phyloP scores from a whole-genome alignment of 2,329 filamentous ascomycete genomes.

The Zymoseptoria passerinii region DNA sequence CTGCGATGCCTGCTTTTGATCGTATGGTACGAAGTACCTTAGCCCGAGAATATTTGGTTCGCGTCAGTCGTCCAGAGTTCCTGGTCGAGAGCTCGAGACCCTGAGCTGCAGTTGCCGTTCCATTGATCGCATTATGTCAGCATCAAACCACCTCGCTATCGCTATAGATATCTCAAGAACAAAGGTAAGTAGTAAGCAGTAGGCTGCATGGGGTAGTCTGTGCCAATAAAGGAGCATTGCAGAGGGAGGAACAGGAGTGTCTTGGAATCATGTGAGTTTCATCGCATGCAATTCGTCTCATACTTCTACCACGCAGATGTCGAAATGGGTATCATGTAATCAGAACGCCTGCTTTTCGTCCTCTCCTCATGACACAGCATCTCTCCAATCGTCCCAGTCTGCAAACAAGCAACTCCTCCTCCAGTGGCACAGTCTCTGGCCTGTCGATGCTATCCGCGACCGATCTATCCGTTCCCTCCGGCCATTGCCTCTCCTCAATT shows the following conservation, averaged over 20 bases:
- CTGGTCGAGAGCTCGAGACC: background rate
- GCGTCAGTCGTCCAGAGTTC: background rate
- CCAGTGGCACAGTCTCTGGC: background rate
- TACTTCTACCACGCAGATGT: background rate
- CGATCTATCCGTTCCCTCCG: background rate
- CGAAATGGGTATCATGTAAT: background rate
- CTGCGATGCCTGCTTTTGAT: background rate
- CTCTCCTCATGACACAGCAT: background rate
- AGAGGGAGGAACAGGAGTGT: background rate
- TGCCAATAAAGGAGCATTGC: background rate
- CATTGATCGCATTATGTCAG: background rate
- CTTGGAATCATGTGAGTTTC: background rate
- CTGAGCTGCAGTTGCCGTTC: background rate
- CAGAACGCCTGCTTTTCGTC: background rate
- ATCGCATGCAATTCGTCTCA: background rate
- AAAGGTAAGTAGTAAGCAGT: too few species aligned
- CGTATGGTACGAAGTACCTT: background rate
- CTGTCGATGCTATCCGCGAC: background rate
- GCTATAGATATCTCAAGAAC: too few species aligned
- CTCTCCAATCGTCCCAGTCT: background rate
- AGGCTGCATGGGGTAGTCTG: background rate
- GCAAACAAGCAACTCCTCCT: background rate
- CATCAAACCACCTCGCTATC: background rate
- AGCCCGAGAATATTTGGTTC: background rate
- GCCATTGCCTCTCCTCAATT: background rate